phyloP scores from a whole-genome alignment of 768 basidiomycete species.

The Suillus hirtellus region DNA sequence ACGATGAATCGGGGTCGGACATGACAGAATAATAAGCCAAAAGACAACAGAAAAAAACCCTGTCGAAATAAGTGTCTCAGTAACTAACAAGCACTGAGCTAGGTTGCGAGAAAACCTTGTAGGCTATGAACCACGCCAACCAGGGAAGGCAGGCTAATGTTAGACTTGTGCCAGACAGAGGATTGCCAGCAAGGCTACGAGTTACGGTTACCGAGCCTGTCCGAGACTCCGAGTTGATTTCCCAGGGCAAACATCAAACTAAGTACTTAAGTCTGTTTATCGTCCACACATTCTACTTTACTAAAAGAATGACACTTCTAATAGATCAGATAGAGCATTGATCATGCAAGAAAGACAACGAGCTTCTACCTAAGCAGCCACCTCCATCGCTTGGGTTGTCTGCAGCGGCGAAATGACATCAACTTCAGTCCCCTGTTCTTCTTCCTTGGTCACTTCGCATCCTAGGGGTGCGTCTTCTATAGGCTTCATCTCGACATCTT shows the following conservation, averaged over 20 bases:
- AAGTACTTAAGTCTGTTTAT: neutral
- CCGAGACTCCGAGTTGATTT: conserved; percentile 1
- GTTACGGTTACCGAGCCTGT: conserved; percentile 1
- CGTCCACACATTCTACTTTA: neutral
- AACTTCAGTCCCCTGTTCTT: conserved; percentile 11
- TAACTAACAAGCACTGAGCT: neutral
- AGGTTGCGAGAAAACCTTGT: neutral
- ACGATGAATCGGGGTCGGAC: conserved; percentile 23
- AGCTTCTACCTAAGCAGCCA: conserved; percentile 16
- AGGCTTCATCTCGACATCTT: conserved; percentile 34
- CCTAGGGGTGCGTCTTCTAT: conserved; percentile 18
- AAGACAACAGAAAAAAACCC: neutral
- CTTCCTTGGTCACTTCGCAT: conserved; percentile 14
- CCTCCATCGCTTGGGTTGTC: conserved; percentile 18
- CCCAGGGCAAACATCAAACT: conserved; percentile 5
- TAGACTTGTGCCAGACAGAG: neutral
- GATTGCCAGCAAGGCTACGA: neutral
- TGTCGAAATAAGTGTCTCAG: neutral
- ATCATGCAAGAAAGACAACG: conserved; percentile 10
- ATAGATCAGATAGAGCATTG: neutral
- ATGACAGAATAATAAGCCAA: conserved; percentile 17
- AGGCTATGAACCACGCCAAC: neutral
- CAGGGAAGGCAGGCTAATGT: neutral
- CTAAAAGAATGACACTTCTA: neutral
- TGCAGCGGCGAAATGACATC: conserved; percentile 7